Percentiles rank a stretch among this genome's conserved stretches.
phyloP scores from a whole-genome alignment of 352 stramenopile species.

The Proteromonas lacertae region DNA sequence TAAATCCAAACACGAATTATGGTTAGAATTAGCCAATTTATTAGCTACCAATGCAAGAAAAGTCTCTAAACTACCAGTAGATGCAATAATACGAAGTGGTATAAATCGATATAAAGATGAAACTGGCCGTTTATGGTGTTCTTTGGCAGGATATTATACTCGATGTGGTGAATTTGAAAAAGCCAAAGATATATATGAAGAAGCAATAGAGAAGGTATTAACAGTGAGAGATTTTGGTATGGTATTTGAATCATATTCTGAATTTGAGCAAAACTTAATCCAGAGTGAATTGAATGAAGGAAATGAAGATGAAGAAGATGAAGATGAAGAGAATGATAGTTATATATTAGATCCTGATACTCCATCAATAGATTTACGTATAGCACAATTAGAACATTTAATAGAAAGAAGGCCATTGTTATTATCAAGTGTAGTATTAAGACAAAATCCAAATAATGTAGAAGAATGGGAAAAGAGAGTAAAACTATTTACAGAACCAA shows the following conservation, averaged over 20 bases:
- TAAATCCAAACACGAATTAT: constrained; percentile 43
- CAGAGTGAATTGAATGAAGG: constrained; percentile 67
- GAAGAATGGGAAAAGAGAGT: constrained; percentile 82
- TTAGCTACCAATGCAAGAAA: constrained; percentile 62
- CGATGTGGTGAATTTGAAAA: constrained; percentile 73
- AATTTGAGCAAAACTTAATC: constrained; percentile 87
- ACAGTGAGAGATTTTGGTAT: constrained; percentile 84
- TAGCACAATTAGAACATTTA: constrained; percentile 48
- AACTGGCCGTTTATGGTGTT: constrained; percentile 67
- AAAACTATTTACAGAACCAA: constrained; percentile 22
- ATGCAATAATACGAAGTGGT: constrained; percentile 64
- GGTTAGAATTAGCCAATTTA: constrained; percentile 80
- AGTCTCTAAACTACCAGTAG: constrained; percentile 42
- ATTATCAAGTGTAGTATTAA: constrained; percentile 61
- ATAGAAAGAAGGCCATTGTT: constrained; percentile 66
- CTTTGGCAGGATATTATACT: constrained; percentile 85
- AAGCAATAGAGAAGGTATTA: constrained; percentile 24
- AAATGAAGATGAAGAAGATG: constrained; percentile 26
- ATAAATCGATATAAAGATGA: constrained; percentile 68
- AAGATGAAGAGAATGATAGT: constrained; percentile 27
- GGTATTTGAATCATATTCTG: constrained; percentile 88
- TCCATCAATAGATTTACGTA: constrained; percentile 32
- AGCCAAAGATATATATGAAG: constrained; percentile 79
- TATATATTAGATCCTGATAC: constrained; percentile 35
- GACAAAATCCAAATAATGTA: constrained; percentile 93